These are phyloP conservation scores for Ophiostoma sp. DNA, from an alignment of 2,329 filamentous ascomycete species.

Conservation along the genomic window DNA sequence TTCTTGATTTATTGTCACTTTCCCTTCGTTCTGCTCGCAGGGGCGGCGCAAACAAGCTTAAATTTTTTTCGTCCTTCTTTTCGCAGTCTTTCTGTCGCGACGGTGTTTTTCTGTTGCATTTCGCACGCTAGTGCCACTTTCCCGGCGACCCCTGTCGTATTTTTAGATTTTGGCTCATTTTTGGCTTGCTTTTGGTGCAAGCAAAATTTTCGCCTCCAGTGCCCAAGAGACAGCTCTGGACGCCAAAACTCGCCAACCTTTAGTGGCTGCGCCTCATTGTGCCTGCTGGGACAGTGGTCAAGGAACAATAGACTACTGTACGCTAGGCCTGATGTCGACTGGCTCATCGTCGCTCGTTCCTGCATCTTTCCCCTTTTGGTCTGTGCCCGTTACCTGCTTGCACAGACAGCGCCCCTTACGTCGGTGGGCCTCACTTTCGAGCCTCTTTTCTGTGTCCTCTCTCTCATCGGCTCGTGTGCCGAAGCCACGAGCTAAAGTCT, in stretches of 20 bases:
- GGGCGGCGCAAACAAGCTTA: conserved; percentile 6
- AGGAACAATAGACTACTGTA: not conserved
- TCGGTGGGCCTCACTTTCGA: not conserved
- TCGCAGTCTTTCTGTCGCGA: not conserved
- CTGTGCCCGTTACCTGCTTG: not conserved
- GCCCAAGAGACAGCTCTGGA: not conserved
- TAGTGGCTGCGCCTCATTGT: not conserved
- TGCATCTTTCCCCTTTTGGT: not conserved
- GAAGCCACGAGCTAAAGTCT: not conserved
- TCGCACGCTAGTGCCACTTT: not conserved
- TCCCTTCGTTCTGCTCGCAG: not conserved
- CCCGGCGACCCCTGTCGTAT: conserved; percentile 10
- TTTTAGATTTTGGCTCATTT: conserved; percentile 4
- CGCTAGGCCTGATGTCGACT: not conserved
- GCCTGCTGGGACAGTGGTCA: not conserved
- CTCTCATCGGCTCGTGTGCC: not conserved
- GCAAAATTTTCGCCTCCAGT: not conserved
- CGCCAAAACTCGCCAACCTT: not conserved
- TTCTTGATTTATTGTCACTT: not conserved
- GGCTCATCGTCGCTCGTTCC: not conserved
- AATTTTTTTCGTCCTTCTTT: not conserved
- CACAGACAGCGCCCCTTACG: not conserved
- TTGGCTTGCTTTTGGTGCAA: not conserved
- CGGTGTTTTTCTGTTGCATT: not conserved
- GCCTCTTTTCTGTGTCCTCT: not conserved